Base-by-base conservation (phyloP, 306 rosid genomes). In the Trifolium subterraneum region DNA sequence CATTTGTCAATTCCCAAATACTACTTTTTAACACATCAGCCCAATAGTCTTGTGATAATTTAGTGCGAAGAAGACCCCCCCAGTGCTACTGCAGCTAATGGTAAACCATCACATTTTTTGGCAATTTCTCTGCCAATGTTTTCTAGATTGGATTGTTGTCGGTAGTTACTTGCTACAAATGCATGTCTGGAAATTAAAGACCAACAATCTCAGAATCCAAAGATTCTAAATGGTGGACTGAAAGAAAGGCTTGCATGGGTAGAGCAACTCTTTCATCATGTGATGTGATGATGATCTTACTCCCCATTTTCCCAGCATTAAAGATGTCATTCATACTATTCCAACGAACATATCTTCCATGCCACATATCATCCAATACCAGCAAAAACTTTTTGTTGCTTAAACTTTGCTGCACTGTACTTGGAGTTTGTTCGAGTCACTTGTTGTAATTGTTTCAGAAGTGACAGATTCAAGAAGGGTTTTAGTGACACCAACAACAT, bases 331-430 rank as follows among this genome's bases (percentile, higher is more conserved):
- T 72, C 3, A 77, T n/a, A 15, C 56, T 64, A 16, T 79, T 79
- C 86, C 84, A 85, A 10, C 72, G 61, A 33, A 29, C 25, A 56
- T 72, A 79, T 47, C 70, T 81, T 41, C 71, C 75, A 63, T 19
- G 41, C 86, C 84, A 85, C 52, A 81, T 71, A 64, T 85, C 84
- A 64, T 85, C 88, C 45, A 82, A 76, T 38, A 81, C 82, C 20
- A 82, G 68, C 68, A 85, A 39, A 71, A 79, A 78, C 18, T 64
- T 71, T 68, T 38, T 82, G 4, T 69, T 67, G n/a, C 5, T 44
- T 56, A 85, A 47, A 3, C 68, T 67, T 33, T 72, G 23, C 39
- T 11, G 52, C 70, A 64, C 60, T 78, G 10, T 63, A 75, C 84
- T 75, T 33, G 45, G 5, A 62, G 23, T 35, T 4, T n/a, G 13